Evolutionary conservation across 768 basidiomycete genomes (phyloP), one percentile per base, ranked within the genome.

Genomic region (Amanita fuliginea): DNA sequence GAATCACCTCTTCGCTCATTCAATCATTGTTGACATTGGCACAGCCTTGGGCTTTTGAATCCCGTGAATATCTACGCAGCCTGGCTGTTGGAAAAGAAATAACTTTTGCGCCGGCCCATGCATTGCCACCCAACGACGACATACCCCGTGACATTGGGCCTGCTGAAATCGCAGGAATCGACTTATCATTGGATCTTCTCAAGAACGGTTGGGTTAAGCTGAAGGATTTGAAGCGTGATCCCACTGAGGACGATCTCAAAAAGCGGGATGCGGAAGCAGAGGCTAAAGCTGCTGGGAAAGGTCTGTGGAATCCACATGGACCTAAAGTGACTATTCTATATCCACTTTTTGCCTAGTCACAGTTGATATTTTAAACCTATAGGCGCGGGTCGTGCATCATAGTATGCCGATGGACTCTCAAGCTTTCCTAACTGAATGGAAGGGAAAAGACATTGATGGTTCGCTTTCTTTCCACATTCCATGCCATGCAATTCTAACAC

Each of bases 131-230:
- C 30, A 82, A 80, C 51, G 87, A 88, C 55, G 88, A 88, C 51
- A 65, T 76, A 33, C 74, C 80, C 22, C 83, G 89, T 54, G 92
- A 93, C 63, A 72, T 93, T 46, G 91, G 90, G 24, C 74, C 69
- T 24, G 87, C 77, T 14, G 83, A 88, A 52, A 75, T 89, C 33
- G 76, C 70, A 42, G 86, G 84, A 6, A 62, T 80, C 46, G 90
- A 94, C 58, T 64, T 94, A 18, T 71, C 80, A 3, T 72, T 74
- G 0, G 87, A 92, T 60, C 64, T 95, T n/a, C 73, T 98, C 35
- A 79, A 75, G 59, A 78, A 76, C 53, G 96, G 95, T n/a, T 97
- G 92, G 92, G 90, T 80, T 9, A 94, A 88, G 66, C 69, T 92
- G 37, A 91, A 96, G 64, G 95, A 97, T 53, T 65, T 75, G 37